A percentile compares a stretch with the other conserved stretches of the same genome.
Evolutionary conservation across 164 flowering plant species (phyloP).

Genomic region (Magnolia sinica): DNA sequence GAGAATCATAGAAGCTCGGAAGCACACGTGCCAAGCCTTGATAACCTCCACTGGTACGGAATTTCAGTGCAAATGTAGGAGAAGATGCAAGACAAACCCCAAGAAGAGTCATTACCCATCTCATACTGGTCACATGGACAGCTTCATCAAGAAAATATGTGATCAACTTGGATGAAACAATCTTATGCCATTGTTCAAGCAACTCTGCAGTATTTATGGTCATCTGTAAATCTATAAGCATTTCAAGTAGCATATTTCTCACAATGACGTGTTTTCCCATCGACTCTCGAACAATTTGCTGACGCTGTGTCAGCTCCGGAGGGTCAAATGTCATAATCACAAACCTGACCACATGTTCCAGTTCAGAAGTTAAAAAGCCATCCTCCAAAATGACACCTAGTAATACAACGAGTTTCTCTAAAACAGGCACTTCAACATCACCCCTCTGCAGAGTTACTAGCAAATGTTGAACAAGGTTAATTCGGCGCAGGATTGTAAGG

Average conservation of each 20-base stretch:
- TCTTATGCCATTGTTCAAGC: constrained; percentile 98
- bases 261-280: constrained; percentile 99
- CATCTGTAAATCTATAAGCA: constrained; percentile 95
- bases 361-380: constrained; percentile 89
- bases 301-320: constrained; percentile 55
- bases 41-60: constrained; percentile 91
- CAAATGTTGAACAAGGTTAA: constrained; percentile 94
- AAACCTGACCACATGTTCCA: constrained; percentile 91
- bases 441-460: constrained; percentile 96
- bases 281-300: constrained; percentile 65
- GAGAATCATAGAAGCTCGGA: constrained; percentile 94
- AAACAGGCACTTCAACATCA: constrained; percentile 95
- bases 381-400: constrained; percentile 96
- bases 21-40: constrained; percentile 80
- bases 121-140: constrained; percentile 98
- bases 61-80: constrained; percentile 84
- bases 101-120: constrained; percentile 99
- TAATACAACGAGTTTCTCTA: constrained; percentile 89
- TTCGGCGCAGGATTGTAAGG: constrained; percentile 81
- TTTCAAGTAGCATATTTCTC: constrained; percentile 93
- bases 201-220: constrained; percentile 83
- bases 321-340: constrained; percentile 99
- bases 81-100: constrained; percentile 95
- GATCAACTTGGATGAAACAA: constrained; percentile 87
- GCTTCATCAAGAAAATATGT: constrained; percentile 98